A percentile compares a stretch with the other conserved stretches of the same genome.
Conservation (phyloP, 768 basidiomycete genomes). For the Floccularia luteovirens region DNA sequence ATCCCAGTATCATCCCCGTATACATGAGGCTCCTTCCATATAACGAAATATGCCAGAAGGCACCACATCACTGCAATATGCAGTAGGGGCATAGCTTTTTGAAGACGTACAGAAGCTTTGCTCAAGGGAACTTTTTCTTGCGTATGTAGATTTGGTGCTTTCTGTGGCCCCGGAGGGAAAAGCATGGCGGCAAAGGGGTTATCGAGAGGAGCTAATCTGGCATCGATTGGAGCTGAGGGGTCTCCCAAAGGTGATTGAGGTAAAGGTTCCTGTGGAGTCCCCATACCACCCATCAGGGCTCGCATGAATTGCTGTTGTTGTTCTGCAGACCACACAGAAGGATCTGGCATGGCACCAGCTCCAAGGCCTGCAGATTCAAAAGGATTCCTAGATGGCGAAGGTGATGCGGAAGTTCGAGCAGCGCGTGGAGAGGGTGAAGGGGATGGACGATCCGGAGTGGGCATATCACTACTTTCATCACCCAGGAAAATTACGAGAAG, state of each 20-base stretch:
- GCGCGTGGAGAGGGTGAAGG: conserved; percentile 9
- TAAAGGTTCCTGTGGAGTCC: conserved; percentile 8
- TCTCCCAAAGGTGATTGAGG: conserved; percentile 15
- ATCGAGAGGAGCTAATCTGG: conserved; percentile 22
- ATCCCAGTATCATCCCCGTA: conserved; percentile 23
- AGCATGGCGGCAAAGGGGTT: conserved; percentile 44
- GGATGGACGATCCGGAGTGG: conserved; percentile 22
- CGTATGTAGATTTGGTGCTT: background rate
- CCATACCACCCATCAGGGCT: conserved; percentile 42
- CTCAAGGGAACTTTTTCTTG: no score
- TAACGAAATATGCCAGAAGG: conserved; percentile 59
- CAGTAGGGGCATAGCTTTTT: conserved; percentile 57
- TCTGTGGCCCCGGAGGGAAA: conserved; percentile 11
- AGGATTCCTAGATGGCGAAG: conserved; percentile 9
- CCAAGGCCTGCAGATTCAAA: conserved; percentile 16
- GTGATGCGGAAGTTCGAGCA: conserved; percentile 15
- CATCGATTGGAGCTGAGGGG: conserved; percentile 15
- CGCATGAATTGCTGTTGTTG: conserved; percentile 65
- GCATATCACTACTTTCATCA: conserved; percentile 35
- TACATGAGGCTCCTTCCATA: conserved; percentile 54
- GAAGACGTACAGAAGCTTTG: conserved; percentile 34
- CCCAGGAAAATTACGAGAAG: conserved; percentile 32
- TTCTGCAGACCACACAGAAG: conserved; percentile 58
- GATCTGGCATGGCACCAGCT: conserved; percentile 28
- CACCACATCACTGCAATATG: conserved; percentile 61